Evolutionary conservation across 2,329 filamentous ascomycete species (phyloP), one percentile per base, ranked within the genome.

Genomic region (Rasamsonia emersonii): DNA sequence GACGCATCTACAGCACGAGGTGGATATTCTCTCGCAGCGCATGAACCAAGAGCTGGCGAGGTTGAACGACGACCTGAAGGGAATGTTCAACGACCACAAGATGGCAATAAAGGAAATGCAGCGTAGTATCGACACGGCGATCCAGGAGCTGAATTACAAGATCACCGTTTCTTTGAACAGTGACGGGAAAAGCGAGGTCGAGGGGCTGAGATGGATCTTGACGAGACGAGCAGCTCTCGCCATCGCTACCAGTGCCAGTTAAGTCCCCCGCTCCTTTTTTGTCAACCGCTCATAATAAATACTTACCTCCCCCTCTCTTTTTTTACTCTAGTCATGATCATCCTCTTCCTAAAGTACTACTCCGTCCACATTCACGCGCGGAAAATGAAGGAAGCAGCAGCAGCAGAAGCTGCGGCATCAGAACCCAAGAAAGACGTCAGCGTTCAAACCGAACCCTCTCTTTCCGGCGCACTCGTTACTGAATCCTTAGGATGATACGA

Each of bases 61-160:
- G 19, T 65, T 96, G 37, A 91, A 85, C 47, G 89, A 98, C 53
- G 85, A 88, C 34, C 71, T 96, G n/a, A 86, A 88, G 54, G 89
- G 86, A 36, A 82, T 95, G 71, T 95, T 96, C 56, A 89, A 96
- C 51, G 89, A 98, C 54, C 77, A 93, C 25, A 91, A 89, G 56
- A 93, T 96, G 83, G 75, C 77, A 2, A 86, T 93, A 2, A 70
- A 86, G 33, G 83, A 89, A 58, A 84, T 95, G 56, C 86, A 95
- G 60, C 79, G 86, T 52, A 71, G 71, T 5, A 81, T 84, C 51
- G 89, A 96, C 53, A 83, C 82, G 30, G 79, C 79, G 71, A 88
- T 94, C 41, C 88, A 95, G 68, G 82, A 94, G 64, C 72, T 96
- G 45, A 93, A 89, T 61, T 94, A 96, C 62, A 91, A 93, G 56